A percentile compares a stretch with the other conserved stretches of the same genome.
Conservation (phyloP, 257 asterid genomes). For the Agastache rugosa region DNA sequence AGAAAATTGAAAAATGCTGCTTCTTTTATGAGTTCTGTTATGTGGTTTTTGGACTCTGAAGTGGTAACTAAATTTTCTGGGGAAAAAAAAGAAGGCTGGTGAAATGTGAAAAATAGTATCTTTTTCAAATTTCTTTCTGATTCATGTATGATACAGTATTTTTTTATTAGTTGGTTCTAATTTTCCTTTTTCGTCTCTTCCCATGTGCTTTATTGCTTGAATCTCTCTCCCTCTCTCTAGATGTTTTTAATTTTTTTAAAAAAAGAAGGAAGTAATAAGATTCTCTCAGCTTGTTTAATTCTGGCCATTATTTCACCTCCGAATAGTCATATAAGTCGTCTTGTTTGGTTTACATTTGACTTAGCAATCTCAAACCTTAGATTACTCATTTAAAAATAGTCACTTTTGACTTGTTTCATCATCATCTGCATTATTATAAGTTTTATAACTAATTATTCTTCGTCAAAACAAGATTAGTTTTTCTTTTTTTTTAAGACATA, state of each 20-base stretch:
- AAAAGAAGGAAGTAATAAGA: not conserved
- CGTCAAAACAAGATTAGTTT: constrained; percentile 19
- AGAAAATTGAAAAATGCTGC: constrained; percentile 12
- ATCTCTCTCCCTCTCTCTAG: not conserved
- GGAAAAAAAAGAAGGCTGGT: not conserved
- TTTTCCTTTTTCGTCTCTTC: constrained; percentile 31
- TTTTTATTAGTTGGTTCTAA: not conserved
- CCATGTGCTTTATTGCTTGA: not conserved
- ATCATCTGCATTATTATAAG: constrained; percentile 25
- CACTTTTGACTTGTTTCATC: constrained; percentile 23
- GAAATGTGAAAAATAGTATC: not conserved
- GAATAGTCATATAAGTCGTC: constrained; percentile 22
- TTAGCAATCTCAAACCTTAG: not conserved
- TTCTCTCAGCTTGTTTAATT: not conserved
- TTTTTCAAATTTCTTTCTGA: not conserved
- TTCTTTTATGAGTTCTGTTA: constrained; percentile 15
- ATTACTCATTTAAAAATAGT: not conserved
- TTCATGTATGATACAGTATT: not conserved
- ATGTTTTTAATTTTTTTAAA: constrained; percentile 1
- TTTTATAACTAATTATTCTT: not conserved
- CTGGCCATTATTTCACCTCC: constrained; percentile 23
- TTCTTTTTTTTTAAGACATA: not conserved
- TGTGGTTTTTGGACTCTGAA: not conserved
- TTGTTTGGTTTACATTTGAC: constrained; percentile 15
- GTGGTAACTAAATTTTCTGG: not conserved